Conservation (phyloP, 1,139 yeast genomes). For the Magnusiomyces clavatus region DNA sequence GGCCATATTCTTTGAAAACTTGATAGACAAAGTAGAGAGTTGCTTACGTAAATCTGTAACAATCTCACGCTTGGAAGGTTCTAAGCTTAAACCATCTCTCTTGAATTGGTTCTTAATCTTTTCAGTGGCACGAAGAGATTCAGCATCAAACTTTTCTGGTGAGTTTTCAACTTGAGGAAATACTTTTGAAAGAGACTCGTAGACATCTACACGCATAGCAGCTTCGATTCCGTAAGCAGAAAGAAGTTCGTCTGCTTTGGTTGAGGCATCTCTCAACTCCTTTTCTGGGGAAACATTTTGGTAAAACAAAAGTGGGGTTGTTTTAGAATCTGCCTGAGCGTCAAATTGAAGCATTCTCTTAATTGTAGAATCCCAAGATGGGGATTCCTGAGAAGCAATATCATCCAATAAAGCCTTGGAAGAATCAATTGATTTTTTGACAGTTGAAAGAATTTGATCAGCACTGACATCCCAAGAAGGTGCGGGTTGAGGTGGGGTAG, state of each 20-base stretch:
- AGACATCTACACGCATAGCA: slow-evolving; percentile 61
- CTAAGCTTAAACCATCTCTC: slow-evolving; percentile 60
- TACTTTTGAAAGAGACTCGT: slow-evolving; percentile 47
- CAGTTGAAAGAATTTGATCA: slow-evolving; percentile 37
- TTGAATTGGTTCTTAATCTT: slow-evolving; percentile 49
- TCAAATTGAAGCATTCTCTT: slow-evolving; percentile 14
- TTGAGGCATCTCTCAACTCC: slow-evolving; percentile 61
- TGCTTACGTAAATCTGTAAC: slow-evolving; percentile 52
- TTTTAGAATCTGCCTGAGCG: slow-evolving; percentile 10
- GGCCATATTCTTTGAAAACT: slow-evolving; percentile 58
- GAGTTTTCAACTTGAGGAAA: slow-evolving; percentile 26
- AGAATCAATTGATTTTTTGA: slow-evolving; percentile 30
- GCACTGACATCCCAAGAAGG: slow-evolving; percentile 60
- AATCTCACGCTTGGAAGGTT: slow-evolving; percentile 46
- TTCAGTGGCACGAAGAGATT: slow-evolving; percentile 48
- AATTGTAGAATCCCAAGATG: slow-evolving; percentile 51
- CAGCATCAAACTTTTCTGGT: slow-evolving; percentile 39
- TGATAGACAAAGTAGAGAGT: slow-evolving; percentile 48
- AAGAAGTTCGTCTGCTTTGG: slow-evolving; percentile 50
- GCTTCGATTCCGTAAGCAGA: slow-evolving; percentile 56
- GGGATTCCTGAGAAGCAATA: slow-evolving; percentile 42
- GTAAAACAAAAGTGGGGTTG: slow-evolving; percentile 54
- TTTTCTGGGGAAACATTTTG: slow-evolving; percentile 61
- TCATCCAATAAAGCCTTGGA: slow-evolving; percentile 45
- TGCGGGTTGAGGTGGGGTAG: slow-evolving; percentile 39